A percentile compares a stretch with the other conserved stretches of the same genome.
Evolutionary conservation across 306 rosid species (phyloP).

Genomic region (Dalbergia cultrata): DNA sequence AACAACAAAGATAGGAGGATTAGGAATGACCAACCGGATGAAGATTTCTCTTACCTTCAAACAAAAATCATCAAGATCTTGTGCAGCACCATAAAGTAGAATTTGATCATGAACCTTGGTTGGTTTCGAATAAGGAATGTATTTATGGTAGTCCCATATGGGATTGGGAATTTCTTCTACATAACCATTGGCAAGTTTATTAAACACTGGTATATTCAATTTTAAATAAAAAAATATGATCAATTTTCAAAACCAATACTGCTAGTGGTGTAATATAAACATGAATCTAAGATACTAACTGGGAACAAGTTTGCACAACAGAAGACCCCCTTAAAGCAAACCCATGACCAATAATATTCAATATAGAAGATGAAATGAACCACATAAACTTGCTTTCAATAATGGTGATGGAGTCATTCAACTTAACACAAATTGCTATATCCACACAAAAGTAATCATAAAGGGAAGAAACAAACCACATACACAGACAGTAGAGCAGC

Average conservation of each 20-base stretch:
- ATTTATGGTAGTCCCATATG: constrained; percentile 94
- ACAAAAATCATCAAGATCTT: constrained; percentile 94
- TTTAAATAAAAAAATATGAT: too few species aligned
- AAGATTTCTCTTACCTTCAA: constrained; percentile 64
- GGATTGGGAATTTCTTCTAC: constrained; percentile 91
- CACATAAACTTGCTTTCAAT: background rate
- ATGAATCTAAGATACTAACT: constrained; percentile 2
- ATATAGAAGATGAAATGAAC: background rate
- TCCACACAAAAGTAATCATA: constrained; percentile 19
- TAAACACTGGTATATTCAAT: constrained; percentile 86
- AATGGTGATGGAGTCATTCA: constrained; percentile 8
- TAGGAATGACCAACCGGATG: constrained; percentile 29
- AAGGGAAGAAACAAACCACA: constrained; percentile 10
- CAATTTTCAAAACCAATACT: constrained; percentile 38
- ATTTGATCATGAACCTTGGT: constrained; percentile 85
- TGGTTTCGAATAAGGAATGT: constrained; percentile 92
- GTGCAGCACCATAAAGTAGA: constrained; percentile 76
- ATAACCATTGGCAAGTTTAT: constrained; percentile 68
- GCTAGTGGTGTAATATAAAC: constrained; percentile 11
- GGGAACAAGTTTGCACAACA: constrained; percentile 21
- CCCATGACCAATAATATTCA: constrained; percentile 2
- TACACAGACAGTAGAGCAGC: constrained; percentile 10
- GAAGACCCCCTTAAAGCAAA: background rate
- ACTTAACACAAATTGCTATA: constrained; percentile 8
- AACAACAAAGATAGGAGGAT: background rate